Conservation (phyloP, 805 yeast species). For the Sugiyamaella boreocaroliniensis region DNA sequence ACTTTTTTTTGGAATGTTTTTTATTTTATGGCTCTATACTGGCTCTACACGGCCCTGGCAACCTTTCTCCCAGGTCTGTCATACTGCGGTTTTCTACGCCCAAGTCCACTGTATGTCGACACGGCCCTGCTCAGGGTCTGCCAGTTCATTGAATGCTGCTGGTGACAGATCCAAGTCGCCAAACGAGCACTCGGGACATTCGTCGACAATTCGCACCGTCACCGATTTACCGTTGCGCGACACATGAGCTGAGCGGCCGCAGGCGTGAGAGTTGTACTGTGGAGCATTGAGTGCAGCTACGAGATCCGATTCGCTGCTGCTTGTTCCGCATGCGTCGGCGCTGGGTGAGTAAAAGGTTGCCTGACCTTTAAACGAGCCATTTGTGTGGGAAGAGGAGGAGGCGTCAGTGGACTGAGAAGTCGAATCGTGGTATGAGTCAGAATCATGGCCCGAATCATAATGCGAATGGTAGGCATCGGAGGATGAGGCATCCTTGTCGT, state of each 20-base stretch:
- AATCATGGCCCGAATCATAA: too few relatives aligned
- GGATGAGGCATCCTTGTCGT: too few relatives aligned
- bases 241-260: slow-evolving; percentile 47
- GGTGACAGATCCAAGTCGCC: slow-evolving; percentile 55
- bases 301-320: slow-evolving; percentile 42
- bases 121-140: slow-evolving; percentile 47
- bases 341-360: slow-evolving; percentile 14
- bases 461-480: too few relatives aligned
- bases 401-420: too few relatives aligned
- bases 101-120: slow-evolving; percentile 46
- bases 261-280: slow-evolving; percentile 36
- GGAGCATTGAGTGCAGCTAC: slow-evolving; percentile 26
- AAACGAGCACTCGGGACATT: slow-evolving; percentile 47
- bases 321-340: slow-evolving; percentile 49
- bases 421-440: too few relatives aligned
- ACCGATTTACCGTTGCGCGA: slow-evolving; percentile 45
- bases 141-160: slow-evolving; percentile 46
- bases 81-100: neutral
- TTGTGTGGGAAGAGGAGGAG: too few relatives aligned
- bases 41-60: neutral
- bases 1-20: neutral
- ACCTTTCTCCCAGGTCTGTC: neutral
- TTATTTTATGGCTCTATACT: neutral
- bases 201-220: slow-evolving; percentile 50
- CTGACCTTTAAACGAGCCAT: slow-evolving; percentile 15